phyloP scores from a whole-genome alignment of 2,329 filamentous ascomycete species.

The Pestalotiopsis sp. region DNA sequence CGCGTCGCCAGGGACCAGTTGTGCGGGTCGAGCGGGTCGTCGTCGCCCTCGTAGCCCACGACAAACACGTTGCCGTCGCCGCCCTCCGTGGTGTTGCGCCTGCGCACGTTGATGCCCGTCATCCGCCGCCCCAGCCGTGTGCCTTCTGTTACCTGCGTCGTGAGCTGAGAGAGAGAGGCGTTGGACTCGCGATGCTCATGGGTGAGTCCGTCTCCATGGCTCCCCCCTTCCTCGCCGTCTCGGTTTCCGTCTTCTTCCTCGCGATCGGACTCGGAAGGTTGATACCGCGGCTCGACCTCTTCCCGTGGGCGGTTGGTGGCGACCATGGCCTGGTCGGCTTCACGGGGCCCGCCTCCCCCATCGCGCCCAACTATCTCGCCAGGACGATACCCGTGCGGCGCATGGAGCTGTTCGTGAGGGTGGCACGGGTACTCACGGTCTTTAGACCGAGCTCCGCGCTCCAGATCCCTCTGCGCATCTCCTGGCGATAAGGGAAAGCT shows the following conservation, averaged over 20 bases:
- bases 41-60: slow-evolving; percentile 18
- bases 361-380: neutral
- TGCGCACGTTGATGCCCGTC: slow-evolving; percentile 10
- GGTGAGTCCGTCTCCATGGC: neutral
- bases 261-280: neutral
- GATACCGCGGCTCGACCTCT: neutral
- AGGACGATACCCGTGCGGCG: neutral
- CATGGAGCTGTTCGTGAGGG: neutral
- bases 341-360: neutral
- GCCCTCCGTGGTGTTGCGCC: slow-evolving; percentile 8
- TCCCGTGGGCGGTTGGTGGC: neutral
- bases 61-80: slow-evolving; percentile 11
- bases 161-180: neutral
- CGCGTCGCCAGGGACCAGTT: slow-evolving; percentile 18
- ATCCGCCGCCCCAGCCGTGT: neutral
- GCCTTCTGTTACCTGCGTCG: neutral
- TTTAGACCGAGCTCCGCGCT: neutral
- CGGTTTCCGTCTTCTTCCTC: neutral
- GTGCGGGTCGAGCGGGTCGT: slow-evolving; percentile 18
- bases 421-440: neutral
- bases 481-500: neutral
- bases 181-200: neutral
- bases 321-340: neutral
- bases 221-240: neutral
- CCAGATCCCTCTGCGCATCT: neutral